Percentiles rank a stretch among this genome's conserved stretches.
These are phyloP conservation scores for Tanacetum coccineum DNA, from an alignment of 129 eudicot species.

Conservation along the genomic window DNA sequence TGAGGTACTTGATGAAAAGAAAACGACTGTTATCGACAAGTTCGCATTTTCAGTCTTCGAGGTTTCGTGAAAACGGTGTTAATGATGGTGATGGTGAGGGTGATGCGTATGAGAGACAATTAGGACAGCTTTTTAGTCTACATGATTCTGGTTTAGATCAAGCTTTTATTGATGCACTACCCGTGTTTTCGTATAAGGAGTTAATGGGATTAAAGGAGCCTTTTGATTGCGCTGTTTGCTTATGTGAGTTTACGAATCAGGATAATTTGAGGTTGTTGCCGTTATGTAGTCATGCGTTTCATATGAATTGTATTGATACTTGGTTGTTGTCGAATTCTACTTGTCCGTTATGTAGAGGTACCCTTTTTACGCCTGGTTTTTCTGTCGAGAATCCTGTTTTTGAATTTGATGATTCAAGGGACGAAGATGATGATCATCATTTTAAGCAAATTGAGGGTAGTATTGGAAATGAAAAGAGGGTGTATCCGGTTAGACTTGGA, in stretches of 20 bases:
- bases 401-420: conserved; percentile 46
- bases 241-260: conserved; percentile 73
- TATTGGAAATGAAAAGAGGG: conserved; percentile 53
- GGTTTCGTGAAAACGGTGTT: conserved; percentile 53
- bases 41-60: conserved; percentile 44
- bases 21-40: conserved; percentile 37
- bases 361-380: conserved; percentile 69
- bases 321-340: conserved; percentile 93
- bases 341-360: conserved; percentile 92
- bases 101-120: conserved; percentile 67
- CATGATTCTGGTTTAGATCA: conserved; percentile 95
- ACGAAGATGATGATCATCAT: conserved; percentile 41
- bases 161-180: conserved; percentile 79
- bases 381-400: conserved; percentile 70
- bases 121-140: conserved; percentile 72
- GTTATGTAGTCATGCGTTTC: conserved; percentile 92
- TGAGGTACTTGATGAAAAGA: conserved; percentile 47
- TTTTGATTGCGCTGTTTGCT: conserved; percentile 96
- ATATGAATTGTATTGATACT: conserved; percentile 86
- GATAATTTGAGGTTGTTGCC: conserved; percentile 77
- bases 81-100: conserved; percentile 34
- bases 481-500: conserved; percentile 87
- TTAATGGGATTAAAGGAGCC: conserved; percentile 83
- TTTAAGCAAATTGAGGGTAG: conserved; percentile 39
- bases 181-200: conserved; percentile 79